These are phyloP conservation scores for Quercus cerris DNA, from an alignment of 306 rosid species.

Conservation along the genomic window DNA sequence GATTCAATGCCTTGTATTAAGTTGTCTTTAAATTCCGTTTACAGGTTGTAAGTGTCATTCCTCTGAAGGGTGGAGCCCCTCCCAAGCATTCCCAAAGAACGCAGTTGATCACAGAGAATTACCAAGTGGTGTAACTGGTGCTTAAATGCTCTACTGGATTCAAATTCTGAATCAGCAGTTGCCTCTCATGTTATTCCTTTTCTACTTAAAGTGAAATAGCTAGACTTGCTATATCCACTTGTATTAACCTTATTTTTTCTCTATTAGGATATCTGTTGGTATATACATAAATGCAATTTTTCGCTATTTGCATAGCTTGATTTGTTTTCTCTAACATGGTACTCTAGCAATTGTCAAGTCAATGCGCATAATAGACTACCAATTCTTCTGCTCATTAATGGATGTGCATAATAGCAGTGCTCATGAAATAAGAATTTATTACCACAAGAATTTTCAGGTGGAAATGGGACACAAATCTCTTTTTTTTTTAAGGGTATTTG, in stretches of 20 bases:
- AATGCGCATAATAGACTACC: no score
- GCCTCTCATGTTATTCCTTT: neutral
- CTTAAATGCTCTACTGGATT: neutral
- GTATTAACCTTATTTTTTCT: neutral
- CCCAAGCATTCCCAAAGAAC: constrained; percentile 87
- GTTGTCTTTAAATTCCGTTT: neutral
- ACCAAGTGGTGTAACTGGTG: constrained; percentile 64
- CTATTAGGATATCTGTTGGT: neutral
- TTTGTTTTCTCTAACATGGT: no score
- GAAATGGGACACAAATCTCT: no score
- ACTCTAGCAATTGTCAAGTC: no score
- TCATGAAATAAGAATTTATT: no score
- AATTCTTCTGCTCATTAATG: no score
- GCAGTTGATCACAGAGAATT: constrained; percentile 79
- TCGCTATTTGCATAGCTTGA: no score
- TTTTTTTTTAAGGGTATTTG: no score
- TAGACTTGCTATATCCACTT: neutral
- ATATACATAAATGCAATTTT: no score
- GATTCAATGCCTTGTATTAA: neutral
- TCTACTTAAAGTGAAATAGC: neutral
- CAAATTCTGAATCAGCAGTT: neutral
- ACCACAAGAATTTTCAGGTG: no score
- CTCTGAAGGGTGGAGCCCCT: constrained; percentile 68
- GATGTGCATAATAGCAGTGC: no score
- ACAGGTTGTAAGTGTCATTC: constrained; percentile 67